phyloP scores from a whole-genome alignment of 208 protist species.

The Leptomonas seymouri region DNA sequence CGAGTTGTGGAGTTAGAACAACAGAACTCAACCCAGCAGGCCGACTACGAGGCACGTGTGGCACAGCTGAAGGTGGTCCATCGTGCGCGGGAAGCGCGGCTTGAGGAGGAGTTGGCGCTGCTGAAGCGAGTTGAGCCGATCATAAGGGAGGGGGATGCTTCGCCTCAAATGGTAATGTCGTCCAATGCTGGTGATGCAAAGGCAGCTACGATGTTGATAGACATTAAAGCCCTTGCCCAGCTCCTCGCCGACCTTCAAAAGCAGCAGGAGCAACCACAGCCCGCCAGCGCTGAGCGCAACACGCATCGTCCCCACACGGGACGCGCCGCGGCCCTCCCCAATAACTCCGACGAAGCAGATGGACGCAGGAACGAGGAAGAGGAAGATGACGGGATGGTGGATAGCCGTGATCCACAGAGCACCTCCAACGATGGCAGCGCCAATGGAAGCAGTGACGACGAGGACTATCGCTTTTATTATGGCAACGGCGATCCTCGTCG shows the following conservation, averaged over 20 bases:
- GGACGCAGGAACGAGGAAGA: neutral
- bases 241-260: slow-evolving; percentile 7
- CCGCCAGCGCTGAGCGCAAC: neutral
- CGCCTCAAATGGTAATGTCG: neutral
- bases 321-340: neutral
- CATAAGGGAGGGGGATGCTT: neutral
- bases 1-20: slow-evolving; percentile 32
- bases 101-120: slow-evolving; percentile 31
- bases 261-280: slow-evolving; percentile 6
- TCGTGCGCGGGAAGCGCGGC: slow-evolving; percentile 22
- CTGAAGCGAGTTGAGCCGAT: slow-evolving; percentile 17
- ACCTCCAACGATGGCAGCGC: slow-evolving; percentile 1
- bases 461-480: slow-evolving; percentile 3
- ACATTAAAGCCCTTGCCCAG: slow-evolving; percentile 5
- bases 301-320: neutral
- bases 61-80: slow-evolving; percentile 38
- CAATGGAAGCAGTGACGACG: neutral
- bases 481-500: slow-evolving; percentile 4
- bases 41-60: slow-evolving; percentile 24
- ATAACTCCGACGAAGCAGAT: neutral
- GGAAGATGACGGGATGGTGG: slow-evolving; percentile 16
- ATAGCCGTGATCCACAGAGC: slow-evolving; percentile 11
- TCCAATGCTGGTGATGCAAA: neutral
- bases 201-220: neutral
- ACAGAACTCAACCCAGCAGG: slow-evolving; percentile 5